Evolutionary conservation across 306 rosid genomes (phyloP), one percentile per base, ranked within the genome.

Genomic region (Prosopis cineraria): DNA sequence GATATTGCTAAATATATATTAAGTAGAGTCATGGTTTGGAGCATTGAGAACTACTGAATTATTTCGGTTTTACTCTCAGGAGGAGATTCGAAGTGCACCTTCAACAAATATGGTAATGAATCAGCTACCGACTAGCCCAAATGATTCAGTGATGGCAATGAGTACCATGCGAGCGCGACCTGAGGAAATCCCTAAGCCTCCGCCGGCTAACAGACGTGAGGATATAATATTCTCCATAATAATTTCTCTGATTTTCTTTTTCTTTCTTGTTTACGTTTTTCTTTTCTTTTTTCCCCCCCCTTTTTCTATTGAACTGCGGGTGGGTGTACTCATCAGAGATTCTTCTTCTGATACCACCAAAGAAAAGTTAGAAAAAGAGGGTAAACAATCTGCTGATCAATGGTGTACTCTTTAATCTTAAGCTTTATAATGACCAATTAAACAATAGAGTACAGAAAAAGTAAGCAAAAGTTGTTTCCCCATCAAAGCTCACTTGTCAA

Each of bases 151-250:
- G 4, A 82, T 86, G 85, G 85, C 25, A 55, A 72, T 87, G 85
- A 87, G 40, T 63, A 59, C 83, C 11, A 74, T 88, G 77, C 80
- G 91, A n/a, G 91, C 82, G 78, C 90, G 82, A 29, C 80, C 83
- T 48, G 90, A 89, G 79, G 97, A 90, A 76, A 81, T 85, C 65
- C 97, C 98, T 68, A 95, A 84, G 65, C 92, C 97, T 79, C 92
- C 91, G 7, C 84, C 74, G 44, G 89, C 89, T 40, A 85, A 87
- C 53, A 88, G 95, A 91, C 97, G 98, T 92, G 78, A 86, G 95
- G 24, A 76, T 50, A 34, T 72, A 34, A 34, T 72, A 34, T 66
- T 37, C 10, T 50, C 48, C 50, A 39, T 29, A 50, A 37, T 55
- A 50, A 37, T 55, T 53, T 37, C 29, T 62, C 58, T 45, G 30